Percentiles rank a stretch among this genome's conserved stretches.
Evolutionary conservation across 345 rosid species (phyloP).

Genomic region (Syzygium oleosum): DNA sequence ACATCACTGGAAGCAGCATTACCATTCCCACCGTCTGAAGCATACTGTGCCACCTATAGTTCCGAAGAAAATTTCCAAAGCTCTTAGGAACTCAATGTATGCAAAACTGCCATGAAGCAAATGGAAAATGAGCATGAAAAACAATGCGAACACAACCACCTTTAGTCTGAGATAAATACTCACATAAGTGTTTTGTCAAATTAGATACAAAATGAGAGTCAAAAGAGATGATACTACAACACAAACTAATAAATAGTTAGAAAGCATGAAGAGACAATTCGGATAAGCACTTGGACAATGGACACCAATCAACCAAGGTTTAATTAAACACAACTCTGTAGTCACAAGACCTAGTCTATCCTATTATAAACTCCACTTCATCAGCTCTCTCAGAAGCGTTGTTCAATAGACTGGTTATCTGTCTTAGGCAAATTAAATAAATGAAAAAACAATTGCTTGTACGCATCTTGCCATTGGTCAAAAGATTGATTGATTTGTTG

Average conservation of each 20-base stretch:
- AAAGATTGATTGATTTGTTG: not conserved
- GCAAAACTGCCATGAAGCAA: slow-evolving; percentile 23
- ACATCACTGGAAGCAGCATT: slow-evolving; percentile 55
- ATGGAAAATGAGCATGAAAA: slow-evolving; percentile 1
- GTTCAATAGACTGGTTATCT: not conserved
- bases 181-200: not conserved
- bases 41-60: slow-evolving; percentile 91
- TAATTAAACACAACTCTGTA: not conserved
- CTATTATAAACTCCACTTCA: not conserved
- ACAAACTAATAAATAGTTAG: not conserved
- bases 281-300: not conserved
- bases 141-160: not conserved
- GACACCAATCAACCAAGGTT: not conserved
- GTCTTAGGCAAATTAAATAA: not conserved
- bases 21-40: slow-evolving; percentile 76
- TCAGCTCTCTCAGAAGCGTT: not conserved
- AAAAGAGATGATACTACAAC: not conserved
- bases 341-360: not conserved
- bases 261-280: not conserved
- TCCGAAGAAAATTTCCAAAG: slow-evolving; percentile 33
- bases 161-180: not conserved
- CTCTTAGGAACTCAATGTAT: slow-evolving; percentile 25
- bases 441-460: not conserved
- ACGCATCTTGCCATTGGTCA: not conserved
- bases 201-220: not conserved